Evolutionary conservation across 148 eudicot genomes (phyloP), one percentile per base, ranked within the genome.

Genomic region (Talinum fruticosum): DNA sequence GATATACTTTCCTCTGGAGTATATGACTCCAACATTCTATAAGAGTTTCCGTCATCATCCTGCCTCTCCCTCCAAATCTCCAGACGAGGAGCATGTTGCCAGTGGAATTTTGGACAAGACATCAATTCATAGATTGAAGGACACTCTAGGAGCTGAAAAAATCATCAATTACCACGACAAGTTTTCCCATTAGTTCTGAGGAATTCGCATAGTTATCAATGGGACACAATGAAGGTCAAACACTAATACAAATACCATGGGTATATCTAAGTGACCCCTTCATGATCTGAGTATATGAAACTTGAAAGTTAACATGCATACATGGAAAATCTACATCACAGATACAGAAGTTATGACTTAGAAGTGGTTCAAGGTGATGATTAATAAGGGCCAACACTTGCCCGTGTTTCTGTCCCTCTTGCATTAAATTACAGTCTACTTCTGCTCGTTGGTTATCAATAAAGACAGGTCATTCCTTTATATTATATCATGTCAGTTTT

Each of bases 61-160:
- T 73, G 54, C 75, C 82, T 90, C 76, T 93, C 85, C 82, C 89
- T 89, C 99, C 99, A 96, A 70, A 96, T 83, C 83, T 96, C 90
- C 38, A 96, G 86, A 73, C 81, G 86, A 38, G 99, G 99, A 61
- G 69, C 75, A 74, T 93, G 88, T 82, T 90, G 82, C 99, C 99
- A 96, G 10, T 80, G 36, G 77, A 85, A 93, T 75, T 91, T 85
- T 57, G 82, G 90, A 79, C 86, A 90, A 41, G 93, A 88, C 99
- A 93, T 93, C 92, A 96, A 86, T 80, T 96, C 99, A 78, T 93
- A 96, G 51, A 96, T 84, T 74, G 99, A 96, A 18, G 99, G 98
- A 70, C 99, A 96, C 72, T 96, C 98, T 77, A 96, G 85, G 53
- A 96, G 90, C 99, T 96, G 93, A 33, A 84, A 82, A 66, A 24